These are phyloP conservation scores for Roridomyces roridus DNA, from an alignment of 768 basidiomycete species.

Conservation along the genomic window DNA sequence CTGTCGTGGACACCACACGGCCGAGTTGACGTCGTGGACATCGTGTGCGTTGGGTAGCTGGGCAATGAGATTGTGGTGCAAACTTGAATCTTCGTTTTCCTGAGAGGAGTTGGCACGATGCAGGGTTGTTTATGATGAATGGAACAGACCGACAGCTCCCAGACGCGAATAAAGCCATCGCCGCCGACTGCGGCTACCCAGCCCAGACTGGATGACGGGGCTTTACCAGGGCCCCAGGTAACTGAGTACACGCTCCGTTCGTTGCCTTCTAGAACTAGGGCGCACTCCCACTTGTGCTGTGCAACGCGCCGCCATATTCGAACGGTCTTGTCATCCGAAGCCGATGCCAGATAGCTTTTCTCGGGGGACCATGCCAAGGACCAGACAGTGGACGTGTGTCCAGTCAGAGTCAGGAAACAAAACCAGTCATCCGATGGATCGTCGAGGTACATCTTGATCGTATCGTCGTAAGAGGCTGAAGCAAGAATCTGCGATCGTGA, in stretches of 20 bases:
- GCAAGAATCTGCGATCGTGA: slow-evolving; percentile 78
- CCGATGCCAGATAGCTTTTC: slow-evolving; percentile 83
- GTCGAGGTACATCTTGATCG: slow-evolving; percentile 91
- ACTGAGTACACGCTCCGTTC: slow-evolving; percentile 82
- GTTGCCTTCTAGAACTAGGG: slow-evolving; percentile 66
- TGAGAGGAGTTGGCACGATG: slow-evolving; percentile 18
- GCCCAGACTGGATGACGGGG: slow-evolving; percentile 54
- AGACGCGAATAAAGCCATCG: slow-evolving; percentile 84
- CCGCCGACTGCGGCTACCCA: slow-evolving; percentile 87
- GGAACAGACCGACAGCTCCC: slow-evolving; percentile 68
- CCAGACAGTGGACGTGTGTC: slow-evolving; percentile 93
- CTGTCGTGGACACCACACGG: slow-evolving; percentile 80
- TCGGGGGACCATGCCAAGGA: slow-evolving; percentile 80
- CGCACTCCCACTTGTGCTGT: slow-evolving; percentile 68
- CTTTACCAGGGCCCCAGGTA: slow-evolving; percentile 64
- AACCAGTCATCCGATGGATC: slow-evolving; percentile 96
- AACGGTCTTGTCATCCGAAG: slow-evolving; percentile 85
- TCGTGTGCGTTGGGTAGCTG: slow-evolving; percentile 73
- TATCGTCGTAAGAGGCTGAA: slow-evolving; percentile 96
- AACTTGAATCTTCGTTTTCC: slow-evolving; percentile 33
- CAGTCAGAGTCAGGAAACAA: slow-evolving; percentile 80
- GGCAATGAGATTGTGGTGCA: slow-evolving; percentile 59
- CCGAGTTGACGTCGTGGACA: slow-evolving; percentile 83
- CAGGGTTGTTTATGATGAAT: neutral
- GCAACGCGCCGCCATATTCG: slow-evolving; percentile 81